Evolutionary conservation across 208 protist genomes (phyloP).

Genomic region (Vickermania spadyakhi): DNA sequence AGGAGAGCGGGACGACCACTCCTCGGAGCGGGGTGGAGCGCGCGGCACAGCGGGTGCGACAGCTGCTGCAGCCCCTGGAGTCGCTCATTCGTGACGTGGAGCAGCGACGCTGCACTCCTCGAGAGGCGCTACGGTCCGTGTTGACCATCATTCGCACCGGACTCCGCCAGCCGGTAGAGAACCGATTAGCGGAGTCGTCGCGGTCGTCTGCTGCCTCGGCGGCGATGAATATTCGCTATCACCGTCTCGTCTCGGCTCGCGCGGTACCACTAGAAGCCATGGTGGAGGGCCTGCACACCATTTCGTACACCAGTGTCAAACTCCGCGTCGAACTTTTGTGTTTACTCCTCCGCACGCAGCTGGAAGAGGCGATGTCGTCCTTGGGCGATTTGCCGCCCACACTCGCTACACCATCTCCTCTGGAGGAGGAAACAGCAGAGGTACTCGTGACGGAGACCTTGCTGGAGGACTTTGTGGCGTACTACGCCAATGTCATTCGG

Average conservation of each 20-base stretch:
- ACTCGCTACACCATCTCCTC: not conserved
- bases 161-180: not conserved
- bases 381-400: not conserved
- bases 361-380: conserved; percentile 19
- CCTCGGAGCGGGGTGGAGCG: too few relatives aligned
- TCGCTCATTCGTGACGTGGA: not conserved
- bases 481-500: not conserved
- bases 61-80: not conserved
- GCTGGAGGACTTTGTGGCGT: not conserved
- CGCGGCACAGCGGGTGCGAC: not conserved
- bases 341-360: conserved; percentile 22
- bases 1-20: too few relatives aligned
- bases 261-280: conserved; percentile 31
- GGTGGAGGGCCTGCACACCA: conserved; percentile 33
- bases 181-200: not conserved
- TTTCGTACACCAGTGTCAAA: conserved; percentile 52
- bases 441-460: conserved; percentile 3
- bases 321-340: conserved; percentile 48
- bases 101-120: not conserved
- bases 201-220: not conserved
- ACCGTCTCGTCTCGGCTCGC: conserved; percentile 21
- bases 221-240: conserved; percentile 5
- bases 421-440: not conserved
- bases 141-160: not conserved
- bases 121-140: not conserved